phyloP scores from a whole-genome alignment of 257 asterid species.

The Prunella vulgaris region DNA sequence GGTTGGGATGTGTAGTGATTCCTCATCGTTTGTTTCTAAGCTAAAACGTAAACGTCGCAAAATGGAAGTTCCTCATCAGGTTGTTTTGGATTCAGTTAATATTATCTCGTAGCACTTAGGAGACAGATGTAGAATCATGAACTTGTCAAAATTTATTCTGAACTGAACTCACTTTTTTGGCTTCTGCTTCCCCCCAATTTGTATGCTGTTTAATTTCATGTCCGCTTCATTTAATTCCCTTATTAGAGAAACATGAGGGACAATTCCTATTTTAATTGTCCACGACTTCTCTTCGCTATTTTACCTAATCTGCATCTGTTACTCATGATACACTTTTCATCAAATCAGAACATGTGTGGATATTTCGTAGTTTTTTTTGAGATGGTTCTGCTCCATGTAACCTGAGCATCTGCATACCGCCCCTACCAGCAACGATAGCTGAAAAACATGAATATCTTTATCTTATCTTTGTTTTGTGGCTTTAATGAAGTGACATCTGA shows the following conservation, averaged over 20 bases:
- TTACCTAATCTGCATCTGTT: background rate
- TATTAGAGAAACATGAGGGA: background rate
- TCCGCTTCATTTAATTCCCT: conserved; percentile 7
- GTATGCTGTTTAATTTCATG: background rate
- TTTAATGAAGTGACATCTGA: background rate
- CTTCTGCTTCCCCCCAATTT: background rate
- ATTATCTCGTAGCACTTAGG: conserved; percentile 14
- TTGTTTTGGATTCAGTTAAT: conserved; percentile 28
- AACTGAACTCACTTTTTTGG: background rate
- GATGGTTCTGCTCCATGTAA: conserved; percentile 6
- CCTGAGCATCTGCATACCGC: background rate
- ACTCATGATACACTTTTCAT: background rate
- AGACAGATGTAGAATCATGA: conserved; percentile 2
- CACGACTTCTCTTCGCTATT: background rate
- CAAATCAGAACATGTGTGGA: background rate
- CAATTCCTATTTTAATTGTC: background rate
- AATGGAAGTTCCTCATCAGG: conserved; percentile 69
- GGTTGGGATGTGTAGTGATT: conserved; percentile 78
- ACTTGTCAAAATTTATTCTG: background rate
- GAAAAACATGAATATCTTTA: background rate
- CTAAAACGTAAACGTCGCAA: conserved; percentile 71
- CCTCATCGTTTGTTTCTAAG: conserved; percentile 56
- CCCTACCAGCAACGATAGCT: background rate
- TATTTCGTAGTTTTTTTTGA: background rate
- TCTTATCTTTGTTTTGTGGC: background rate